These are phyloP conservation scores for Fusarium sp. DNA, from an alignment of 2,329 filamentous ascomycete species.

Conservation along the genomic window DNA sequence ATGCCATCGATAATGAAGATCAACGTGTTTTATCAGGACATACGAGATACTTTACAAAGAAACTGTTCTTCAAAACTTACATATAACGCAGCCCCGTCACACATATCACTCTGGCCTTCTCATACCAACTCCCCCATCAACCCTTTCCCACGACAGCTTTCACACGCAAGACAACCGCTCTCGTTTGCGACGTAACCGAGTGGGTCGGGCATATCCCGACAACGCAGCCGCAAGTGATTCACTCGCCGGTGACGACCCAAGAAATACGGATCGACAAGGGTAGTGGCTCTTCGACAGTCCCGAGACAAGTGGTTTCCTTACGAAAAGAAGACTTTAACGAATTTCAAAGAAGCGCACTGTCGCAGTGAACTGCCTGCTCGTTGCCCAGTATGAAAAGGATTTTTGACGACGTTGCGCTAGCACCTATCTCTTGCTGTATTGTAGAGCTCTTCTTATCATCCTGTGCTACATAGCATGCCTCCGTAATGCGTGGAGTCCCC, in stretches of 20 bases:
- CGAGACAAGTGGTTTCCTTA: not conserved
- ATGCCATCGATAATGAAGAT: not conserved
- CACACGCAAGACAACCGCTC: not conserved
- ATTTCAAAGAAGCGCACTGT: slow-evolving; percentile 7
- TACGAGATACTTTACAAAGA: not conserved
- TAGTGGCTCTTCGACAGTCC: not conserved
- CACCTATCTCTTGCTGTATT: slow-evolving; percentile 2
- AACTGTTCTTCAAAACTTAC: not conserved
- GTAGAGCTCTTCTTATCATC: slow-evolving; percentile 29
- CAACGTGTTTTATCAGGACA: not conserved
- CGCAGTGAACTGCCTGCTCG: not conserved
- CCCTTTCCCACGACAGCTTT: not conserved
- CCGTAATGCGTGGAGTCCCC: slow-evolving; percentile 4
- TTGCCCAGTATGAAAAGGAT: slow-evolving; percentile 1
- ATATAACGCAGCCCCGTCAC: not conserved
- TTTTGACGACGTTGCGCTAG: not conserved
- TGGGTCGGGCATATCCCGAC: slow-evolving; percentile 31
- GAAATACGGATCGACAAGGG: slow-evolving; percentile 4
- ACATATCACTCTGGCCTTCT: not conserved
- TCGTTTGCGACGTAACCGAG: not conserved
- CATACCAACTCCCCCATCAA: not conserved
- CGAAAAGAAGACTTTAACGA: not conserved
- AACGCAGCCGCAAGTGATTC: slow-evolving; percentile 34
- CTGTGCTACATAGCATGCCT: slow-evolving; percentile 9
- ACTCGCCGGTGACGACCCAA: slow-evolving; percentile 12